Evolutionary conservation across 768 basidiomycete species (phyloP).

Genomic region (Trametes cingulata): DNA sequence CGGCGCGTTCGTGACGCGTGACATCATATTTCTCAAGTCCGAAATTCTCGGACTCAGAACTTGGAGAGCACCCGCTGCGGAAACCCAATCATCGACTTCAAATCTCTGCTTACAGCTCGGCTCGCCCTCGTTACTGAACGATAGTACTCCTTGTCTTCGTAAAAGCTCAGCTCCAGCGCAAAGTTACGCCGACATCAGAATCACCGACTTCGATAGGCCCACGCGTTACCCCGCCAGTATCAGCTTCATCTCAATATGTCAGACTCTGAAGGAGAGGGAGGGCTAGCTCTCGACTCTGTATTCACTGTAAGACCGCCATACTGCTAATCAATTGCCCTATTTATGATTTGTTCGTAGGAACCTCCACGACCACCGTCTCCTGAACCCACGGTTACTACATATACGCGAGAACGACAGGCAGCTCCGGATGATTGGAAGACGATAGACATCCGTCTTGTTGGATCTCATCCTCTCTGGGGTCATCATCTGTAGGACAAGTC

Average conservation of each 20-base stretch:
- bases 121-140: too few relatives aligned
- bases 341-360: conserved; percentile 46
- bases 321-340: too few relatives aligned
- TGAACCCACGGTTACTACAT: conserved; percentile 54
- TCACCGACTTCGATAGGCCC: too few relatives aligned
- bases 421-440: conserved; percentile 28
- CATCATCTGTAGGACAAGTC: conserved; percentile 62
- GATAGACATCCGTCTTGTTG: conserved; percentile 69
- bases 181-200: too few relatives aligned
- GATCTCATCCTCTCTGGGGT: conserved; percentile 80
- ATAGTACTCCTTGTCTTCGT: too few relatives aligned
- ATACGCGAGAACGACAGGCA: conserved; percentile 37
- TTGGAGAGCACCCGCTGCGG: too few relatives aligned
- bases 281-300: conserved; percentile 11
- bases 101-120: too few relatives aligned
- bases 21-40: background rate
- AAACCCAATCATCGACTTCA: too few relatives aligned
- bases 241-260: conserved; percentile 8
- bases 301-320: conserved; percentile 13
- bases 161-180: too few relatives aligned
- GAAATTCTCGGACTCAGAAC: too few relatives aligned
- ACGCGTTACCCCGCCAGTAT: too few relatives aligned
- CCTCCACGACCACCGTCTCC: conserved; percentile 68
- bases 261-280: conserved; percentile 15
- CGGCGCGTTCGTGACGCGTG: conserved; percentile 8